Conservation (phyloP, 1,284 basidiomycete species). For the Naganishia albida region DNA sequence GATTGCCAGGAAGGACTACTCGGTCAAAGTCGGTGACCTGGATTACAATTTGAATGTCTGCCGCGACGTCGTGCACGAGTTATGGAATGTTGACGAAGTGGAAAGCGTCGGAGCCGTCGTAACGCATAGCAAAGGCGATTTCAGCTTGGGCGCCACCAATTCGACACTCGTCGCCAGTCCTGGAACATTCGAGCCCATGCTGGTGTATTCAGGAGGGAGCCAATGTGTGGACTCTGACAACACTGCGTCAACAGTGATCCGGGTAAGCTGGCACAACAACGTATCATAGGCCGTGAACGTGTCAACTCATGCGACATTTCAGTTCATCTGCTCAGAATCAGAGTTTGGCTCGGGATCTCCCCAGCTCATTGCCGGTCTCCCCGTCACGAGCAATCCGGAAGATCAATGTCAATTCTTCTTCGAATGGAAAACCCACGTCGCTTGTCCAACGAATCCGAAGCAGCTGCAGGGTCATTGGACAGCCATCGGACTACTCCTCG, state of each 20-base stretch:
- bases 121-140: constrained; percentile 42
- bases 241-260: constrained; percentile 19
- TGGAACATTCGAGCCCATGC: constrained; percentile 12
- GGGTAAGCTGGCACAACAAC: no score
- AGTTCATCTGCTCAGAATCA: constrained; percentile 50
- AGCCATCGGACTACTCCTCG: constrained; percentile 45
- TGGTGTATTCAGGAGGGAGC: constrained; percentile 20
- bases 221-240: constrained; percentile 3
- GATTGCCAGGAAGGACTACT: constrained; percentile 27
- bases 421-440: constrained; percentile 53
- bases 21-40: constrained; percentile 36
- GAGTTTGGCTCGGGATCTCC: constrained; percentile 49
- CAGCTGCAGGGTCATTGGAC: constrained; percentile 38
- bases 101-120: constrained; percentile 47
- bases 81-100: constrained; percentile 48
- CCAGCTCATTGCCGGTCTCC: constrained; percentile 46
- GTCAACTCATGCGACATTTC: constrained; percentile 11
- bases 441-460: constrained; percentile 48
- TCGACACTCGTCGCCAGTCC: constrained; percentile 14
- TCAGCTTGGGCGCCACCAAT: constrained; percentile 46
- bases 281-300: no score
- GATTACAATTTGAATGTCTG: constrained; percentile 52
- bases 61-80: constrained; percentile 47
- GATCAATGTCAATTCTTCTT: constrained; percentile 53
- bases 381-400: constrained; percentile 39